These are phyloP conservation scores for Penicillium fimorum DNA, from an alignment of 495 filamentous ascomycete genomes.

Conservation along the genomic window DNA sequence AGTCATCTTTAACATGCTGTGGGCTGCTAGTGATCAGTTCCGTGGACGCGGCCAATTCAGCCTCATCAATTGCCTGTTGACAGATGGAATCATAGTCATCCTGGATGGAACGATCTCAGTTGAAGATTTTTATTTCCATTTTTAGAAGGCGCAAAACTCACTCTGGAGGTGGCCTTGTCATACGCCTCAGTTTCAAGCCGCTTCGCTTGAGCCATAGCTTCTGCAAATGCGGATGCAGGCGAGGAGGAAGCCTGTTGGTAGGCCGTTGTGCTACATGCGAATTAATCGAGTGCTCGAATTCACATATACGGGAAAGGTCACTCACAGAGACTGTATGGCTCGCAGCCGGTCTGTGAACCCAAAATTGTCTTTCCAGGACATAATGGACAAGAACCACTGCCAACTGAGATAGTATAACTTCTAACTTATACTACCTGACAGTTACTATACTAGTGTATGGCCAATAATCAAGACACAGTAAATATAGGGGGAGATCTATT, in stretches of 20 bases:
- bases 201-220: slow-evolving; percentile 44
- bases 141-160: slow-evolving; percentile 15
- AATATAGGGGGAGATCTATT: neutral
- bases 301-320: neutral
- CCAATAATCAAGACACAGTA: neutral
- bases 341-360: slow-evolving; percentile 53
- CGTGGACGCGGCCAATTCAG: slow-evolving; percentile 26
- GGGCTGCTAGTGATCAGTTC: slow-evolving; percentile 21
- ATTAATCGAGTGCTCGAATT: slow-evolving; percentile 13
- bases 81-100: slow-evolving; percentile 49
- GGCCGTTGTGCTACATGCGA: slow-evolving; percentile 41
- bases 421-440: neutral
- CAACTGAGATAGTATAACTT: neutral
- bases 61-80: slow-evolving; percentile 41
- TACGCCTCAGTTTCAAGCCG: slow-evolving; percentile 42
- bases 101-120: slow-evolving; percentile 26
- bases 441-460: neutral
- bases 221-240: slow-evolving; percentile 36
- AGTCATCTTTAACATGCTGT: slow-evolving; percentile 16
- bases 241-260: slow-evolving; percentile 41
- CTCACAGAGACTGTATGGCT: slow-evolving; percentile 49
- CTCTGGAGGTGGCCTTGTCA: slow-evolving; percentile 40
- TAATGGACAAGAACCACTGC: slow-evolving; percentile 23
- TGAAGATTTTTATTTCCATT: neutral
- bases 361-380: slow-evolving; percentile 41